These are phyloP conservation scores for Cicer bijugum DNA, from an alignment of 306 rosid species.

Conservation along the genomic window DNA sequence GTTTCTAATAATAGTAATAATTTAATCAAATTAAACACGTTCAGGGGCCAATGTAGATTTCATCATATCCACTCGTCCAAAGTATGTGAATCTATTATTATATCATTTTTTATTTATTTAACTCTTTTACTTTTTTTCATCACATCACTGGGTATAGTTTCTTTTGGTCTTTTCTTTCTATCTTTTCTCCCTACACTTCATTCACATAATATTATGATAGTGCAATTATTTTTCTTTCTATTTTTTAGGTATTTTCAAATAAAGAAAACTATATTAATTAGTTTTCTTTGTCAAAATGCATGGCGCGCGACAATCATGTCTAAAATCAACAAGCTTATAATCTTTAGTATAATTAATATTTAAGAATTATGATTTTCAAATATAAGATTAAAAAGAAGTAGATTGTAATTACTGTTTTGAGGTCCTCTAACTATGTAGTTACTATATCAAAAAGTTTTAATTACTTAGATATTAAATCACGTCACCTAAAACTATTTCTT, in stretches of 20 bases:
- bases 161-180: not conserved
- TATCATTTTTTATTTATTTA: conserved; percentile 1
- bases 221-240: not conserved
- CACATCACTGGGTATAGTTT: not conserved
- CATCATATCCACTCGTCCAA: conserved; percentile 50
- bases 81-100: conserved; percentile 41
- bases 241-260: not conserved
- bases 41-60: conserved; percentile 45
- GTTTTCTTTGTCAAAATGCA: not conserved
- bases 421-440: no score
- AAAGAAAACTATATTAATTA: not conserved
- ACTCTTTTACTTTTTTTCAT: not conserved
- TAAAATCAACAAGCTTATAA: not conserved
- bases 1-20: conserved; percentile 26
- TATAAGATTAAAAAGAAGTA: no score
- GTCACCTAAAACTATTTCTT: no score
- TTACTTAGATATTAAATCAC: no score
- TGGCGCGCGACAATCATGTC: not conserved
- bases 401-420: no score
- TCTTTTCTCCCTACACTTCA: not conserved
- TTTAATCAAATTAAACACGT: conserved; percentile 20
- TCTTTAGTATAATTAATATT: no score
- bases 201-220: not conserved
- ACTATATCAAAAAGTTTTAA: no score
- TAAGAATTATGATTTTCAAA: no score